A percentile compares a stretch with the other conserved stretches of the same genome.
Conservation (phyloP, 2,329 filamentous ascomycete genomes). For the Microsporum ferrugineum region DNA sequence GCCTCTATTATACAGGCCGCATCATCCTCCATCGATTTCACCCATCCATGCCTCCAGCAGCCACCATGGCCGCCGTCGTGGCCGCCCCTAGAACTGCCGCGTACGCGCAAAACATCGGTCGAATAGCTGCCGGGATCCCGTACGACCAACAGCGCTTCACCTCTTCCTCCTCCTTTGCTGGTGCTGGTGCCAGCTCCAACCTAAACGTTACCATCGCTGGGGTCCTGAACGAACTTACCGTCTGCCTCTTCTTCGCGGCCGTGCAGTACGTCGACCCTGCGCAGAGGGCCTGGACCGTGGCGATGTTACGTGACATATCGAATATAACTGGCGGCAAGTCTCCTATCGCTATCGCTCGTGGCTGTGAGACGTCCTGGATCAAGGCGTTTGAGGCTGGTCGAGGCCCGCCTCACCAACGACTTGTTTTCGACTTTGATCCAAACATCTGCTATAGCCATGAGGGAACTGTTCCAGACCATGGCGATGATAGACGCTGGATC, state of each 20-base stretch:
- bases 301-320: constrained; percentile 61
- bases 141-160: constrained; percentile 31
- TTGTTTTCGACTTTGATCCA: constrained; percentile 9
- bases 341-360: constrained; percentile 65
- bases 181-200: constrained; percentile 27
- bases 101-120: constrained; percentile 64
- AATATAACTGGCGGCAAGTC: constrained; percentile 80
- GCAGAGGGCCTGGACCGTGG: constrained; percentile 69
- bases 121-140: constrained; percentile 62
- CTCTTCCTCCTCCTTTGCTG: constrained; percentile 7
- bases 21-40: constrained; percentile 75
- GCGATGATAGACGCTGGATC: constrained; percentile 42
- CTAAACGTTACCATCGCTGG: constrained; percentile 70
- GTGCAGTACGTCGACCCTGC: constrained; percentile 61
- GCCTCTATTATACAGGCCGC: constrained; percentile 72
- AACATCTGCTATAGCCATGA: constrained; percentile 11
- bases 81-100: constrained; percentile 59
- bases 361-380: constrained; percentile 76
- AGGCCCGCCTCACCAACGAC: constrained; percentile 60
- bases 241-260: constrained; percentile 76
- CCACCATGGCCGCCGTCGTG: constrained; percentile 74
- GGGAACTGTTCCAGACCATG: constrained; percentile 18
- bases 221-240: constrained; percentile 68
- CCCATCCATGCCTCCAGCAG: constrained; percentile 80
- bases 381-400: constrained; percentile 60